These are phyloP conservation scores for Solanum ossicruentum DNA, from an alignment of 257 asterid species.

Conservation along the genomic window DNA sequence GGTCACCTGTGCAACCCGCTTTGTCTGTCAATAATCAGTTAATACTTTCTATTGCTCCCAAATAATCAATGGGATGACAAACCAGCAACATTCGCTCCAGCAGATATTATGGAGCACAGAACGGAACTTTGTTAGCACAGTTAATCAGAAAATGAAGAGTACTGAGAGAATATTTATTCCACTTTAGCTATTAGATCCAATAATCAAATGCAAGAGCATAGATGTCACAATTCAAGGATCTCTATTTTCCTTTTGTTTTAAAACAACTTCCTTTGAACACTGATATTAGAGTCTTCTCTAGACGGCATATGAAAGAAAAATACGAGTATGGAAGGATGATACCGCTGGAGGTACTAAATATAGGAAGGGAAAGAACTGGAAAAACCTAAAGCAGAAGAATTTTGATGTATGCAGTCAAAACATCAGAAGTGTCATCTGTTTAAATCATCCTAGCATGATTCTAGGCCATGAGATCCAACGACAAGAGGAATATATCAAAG, in stretches of 20 bases:
- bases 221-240: background rate
- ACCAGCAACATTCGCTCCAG: background rate
- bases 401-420: background rate
- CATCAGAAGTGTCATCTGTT: background rate
- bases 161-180: background rate
- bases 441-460: background rate
- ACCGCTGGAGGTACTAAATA: background rate
- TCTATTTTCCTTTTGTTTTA: background rate
- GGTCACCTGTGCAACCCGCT: constrained; percentile 31
- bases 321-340: background rate
- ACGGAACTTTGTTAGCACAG: background rate
- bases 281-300: background rate
- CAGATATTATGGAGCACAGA: background rate
- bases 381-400: background rate
- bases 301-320: background rate
- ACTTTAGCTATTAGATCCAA: background rate
- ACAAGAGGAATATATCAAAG: background rate
- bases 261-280: background rate
- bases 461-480: background rate
- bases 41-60: background rate
- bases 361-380: background rate
- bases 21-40: constrained; percentile 7
- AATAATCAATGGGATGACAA: background rate
- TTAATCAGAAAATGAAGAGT: background rate
- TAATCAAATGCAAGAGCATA: background rate